These are phyloP conservation scores for Thuidium tamariscinum DNA, from an alignment of 225 moss, liverwort and hornwort genomes.

Conservation along the genomic window DNA sequence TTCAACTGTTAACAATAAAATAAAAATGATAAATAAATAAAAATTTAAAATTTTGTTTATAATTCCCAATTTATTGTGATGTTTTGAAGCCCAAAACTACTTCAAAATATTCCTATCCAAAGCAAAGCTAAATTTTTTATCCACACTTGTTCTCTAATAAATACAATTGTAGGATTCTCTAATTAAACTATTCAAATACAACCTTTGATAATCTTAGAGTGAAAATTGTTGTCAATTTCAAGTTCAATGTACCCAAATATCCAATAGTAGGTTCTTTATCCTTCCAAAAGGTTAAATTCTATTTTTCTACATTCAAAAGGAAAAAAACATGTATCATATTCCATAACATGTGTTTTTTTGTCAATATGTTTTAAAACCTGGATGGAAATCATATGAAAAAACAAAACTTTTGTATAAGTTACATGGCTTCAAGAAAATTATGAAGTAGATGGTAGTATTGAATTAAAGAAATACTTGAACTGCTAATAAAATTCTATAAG, in stretches of 20 bases:
- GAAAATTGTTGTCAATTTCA: not conserved
- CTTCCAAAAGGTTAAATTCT: not conserved
- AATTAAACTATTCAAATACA: not conserved
- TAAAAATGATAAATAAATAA: no score
- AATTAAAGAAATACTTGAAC: not conserved
- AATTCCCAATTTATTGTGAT: accelerated
- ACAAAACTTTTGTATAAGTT: no score
- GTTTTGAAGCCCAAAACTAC: not conserved
- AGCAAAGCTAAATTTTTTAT: not conserved
- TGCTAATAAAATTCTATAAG: no score
- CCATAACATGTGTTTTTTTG: no score
- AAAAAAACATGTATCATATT: no score
- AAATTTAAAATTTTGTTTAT: no score
- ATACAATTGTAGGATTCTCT: accelerated
- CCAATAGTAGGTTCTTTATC: no score
- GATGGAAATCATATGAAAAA: no score
- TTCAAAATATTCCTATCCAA: not conserved
- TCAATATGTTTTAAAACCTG: no score
- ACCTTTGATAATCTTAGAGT: no score
- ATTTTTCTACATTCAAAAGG: not conserved
- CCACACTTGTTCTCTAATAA: not conserved
- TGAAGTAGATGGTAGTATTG: not conserved
- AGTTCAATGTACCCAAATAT: not conserved
- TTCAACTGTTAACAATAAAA: no score
- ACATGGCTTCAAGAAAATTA: no score